Evolutionary conservation across 164 flowering plant genomes (phyloP), one percentile per base, ranked within the genome.

Genomic region (Vitis rotundifolia): DNA sequence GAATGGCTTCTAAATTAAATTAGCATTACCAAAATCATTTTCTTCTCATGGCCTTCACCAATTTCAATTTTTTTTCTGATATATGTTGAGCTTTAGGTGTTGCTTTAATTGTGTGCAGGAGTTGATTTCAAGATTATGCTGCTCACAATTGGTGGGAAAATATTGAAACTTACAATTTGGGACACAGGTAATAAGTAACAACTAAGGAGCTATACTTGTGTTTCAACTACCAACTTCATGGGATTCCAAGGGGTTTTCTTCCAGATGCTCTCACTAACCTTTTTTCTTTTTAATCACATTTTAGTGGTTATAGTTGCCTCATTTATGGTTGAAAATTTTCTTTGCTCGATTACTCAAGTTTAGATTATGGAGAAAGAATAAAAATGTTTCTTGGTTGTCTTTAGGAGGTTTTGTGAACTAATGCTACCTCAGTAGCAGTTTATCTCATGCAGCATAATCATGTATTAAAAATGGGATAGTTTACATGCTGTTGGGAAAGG

Each of bases 91-190:
- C 11, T 47, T 26, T 15, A 26, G 28, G 1, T 18, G 26, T 44
- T 70, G 44, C 1, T 56, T 53, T 0, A 16, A 57, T 31, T 15
- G 37, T n/a, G 3, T 18, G 22, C 61, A 80, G 83, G 83, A 67
- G 84, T 80, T 59, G 84, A 80, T 80, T 80, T 80, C 15, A 80
- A 80, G 64, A 77, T 80, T 5, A 80, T 78, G 59, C 65, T 66
- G 60, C 71, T 80, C 8, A 73, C 59, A 54, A 44, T 37, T 64
- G 79, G 73, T 1, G 84, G 77, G 2, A 80, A 80, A 68, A 80
- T 73, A 71, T 64, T 80, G 66, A 80, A 80, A 56, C 81, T 80
- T 67, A 81, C 84, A 49, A 80, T 78, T 58, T 80, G 84, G 84
- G 84, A 80, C 68, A 80, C 84, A 16, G 84, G 84, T 77, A 70